Evolutionary conservation across 2,329 filamentous ascomycete species (phyloP).

Genomic region (Pseudogymnoascus sp.): DNA sequence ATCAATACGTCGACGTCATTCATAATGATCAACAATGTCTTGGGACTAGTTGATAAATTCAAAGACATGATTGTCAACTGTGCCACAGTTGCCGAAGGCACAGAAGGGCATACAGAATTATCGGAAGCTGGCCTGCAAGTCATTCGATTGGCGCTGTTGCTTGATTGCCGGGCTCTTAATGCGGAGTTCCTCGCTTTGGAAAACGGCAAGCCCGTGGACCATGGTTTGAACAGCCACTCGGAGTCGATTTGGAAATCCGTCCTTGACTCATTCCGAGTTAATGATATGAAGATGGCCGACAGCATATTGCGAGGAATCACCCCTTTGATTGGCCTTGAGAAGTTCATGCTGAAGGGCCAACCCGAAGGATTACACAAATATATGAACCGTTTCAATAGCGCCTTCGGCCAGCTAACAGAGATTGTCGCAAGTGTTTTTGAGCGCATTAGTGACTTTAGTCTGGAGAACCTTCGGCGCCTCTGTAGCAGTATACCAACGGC

Average conservation of each 20-base stretch:
- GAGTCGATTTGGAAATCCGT: slow-evolving; percentile 72
- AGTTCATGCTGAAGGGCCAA: slow-evolving; percentile 40
- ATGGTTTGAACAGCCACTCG: slow-evolving; percentile 62
- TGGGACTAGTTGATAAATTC: slow-evolving; percentile 58
- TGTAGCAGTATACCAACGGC: slow-evolving; percentile 39
- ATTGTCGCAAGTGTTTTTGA: slow-evolving; percentile 68
- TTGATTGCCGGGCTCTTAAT: slow-evolving; percentile 64
- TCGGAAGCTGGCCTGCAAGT: slow-evolving; percentile 53
- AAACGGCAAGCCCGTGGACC: slow-evolving; percentile 52
- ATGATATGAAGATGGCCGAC: slow-evolving; percentile 64
- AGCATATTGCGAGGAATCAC: slow-evolving; percentile 54
- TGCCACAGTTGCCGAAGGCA: slow-evolving; percentile 38
- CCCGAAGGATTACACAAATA: slow-evolving; percentile 30
- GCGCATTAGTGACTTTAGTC: slow-evolving; percentile 67
- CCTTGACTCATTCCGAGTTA: slow-evolving; percentile 56
- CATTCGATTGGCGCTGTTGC: slow-evolving; percentile 55
- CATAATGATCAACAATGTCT: slow-evolving; percentile 55
- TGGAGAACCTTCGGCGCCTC: slow-evolving; percentile 59
- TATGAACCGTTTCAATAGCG: slow-evolving; percentile 69
- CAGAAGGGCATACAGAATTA: slow-evolving; percentile 42
- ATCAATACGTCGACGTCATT: slow-evolving; percentile 45
- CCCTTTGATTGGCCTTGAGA: slow-evolving; percentile 66
- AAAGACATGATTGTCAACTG: slow-evolving; percentile 51
- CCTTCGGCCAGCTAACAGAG: slow-evolving; percentile 53
- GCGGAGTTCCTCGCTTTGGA: slow-evolving; percentile 62